Evolutionary conservation across 148 eudicot species (phyloP).

Genomic region (Amaranthus palmeri): DNA sequence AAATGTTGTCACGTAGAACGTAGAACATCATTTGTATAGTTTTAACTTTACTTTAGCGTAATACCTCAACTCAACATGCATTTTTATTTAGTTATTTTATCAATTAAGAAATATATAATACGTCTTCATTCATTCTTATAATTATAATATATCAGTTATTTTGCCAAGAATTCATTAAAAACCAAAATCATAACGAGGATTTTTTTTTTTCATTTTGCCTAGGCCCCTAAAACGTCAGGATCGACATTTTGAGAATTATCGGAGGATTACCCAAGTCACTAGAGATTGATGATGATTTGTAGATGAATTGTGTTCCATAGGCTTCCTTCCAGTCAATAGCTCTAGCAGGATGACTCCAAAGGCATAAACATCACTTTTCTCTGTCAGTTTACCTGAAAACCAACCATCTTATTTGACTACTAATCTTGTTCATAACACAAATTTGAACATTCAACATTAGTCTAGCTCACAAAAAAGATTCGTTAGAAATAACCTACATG

Average conservation of each 20-base stretch:
- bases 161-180: too few species aligned
- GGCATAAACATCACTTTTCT: conserved; percentile 75
- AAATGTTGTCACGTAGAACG: too few species aligned
- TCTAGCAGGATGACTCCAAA: conserved; percentile 76
- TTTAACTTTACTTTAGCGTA: too few species aligned
- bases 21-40: too few species aligned
- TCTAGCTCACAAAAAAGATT: too few species aligned
- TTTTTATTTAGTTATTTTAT: too few species aligned
- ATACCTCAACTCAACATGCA: too few species aligned
- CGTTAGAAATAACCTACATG: too few species aligned
- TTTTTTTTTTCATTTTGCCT: background rate
- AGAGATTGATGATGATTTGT: conserved; percentile 45
- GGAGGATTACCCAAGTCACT: conserved; percentile 57
- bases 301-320: conserved; percentile 45
- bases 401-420: background rate
- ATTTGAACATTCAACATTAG: background rate
- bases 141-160: too few species aligned
- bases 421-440: background rate
- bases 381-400: conserved; percentile 64
- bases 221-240: background rate
- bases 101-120: too few species aligned
- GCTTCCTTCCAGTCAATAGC: conserved; percentile 60
- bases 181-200: too few species aligned
- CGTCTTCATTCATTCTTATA: too few species aligned
- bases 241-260: background rate